Evolutionary conservation across 2,329 filamentous ascomycete genomes (phyloP).

Genomic region (Pseudogymnoascus sp.): DNA sequence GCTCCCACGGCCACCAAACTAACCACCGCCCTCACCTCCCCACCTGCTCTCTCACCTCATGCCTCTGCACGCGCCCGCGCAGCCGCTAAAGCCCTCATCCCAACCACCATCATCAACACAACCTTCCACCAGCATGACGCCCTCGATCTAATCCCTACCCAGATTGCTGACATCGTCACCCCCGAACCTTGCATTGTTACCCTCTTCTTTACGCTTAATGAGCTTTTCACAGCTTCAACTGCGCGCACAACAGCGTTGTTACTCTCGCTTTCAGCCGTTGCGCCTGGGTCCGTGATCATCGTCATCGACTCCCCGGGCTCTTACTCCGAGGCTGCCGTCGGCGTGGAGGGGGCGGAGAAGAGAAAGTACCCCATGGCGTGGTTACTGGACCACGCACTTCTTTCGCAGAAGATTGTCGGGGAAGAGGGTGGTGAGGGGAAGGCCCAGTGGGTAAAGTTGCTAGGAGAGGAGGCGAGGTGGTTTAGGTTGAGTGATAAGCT

Average conservation of each 20-base stretch:
- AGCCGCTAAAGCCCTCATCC: slow-evolving; percentile 39
- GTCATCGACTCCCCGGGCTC: slow-evolving; percentile 90
- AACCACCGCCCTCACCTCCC: slow-evolving; percentile 44
- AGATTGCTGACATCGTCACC: slow-evolving; percentile 26
- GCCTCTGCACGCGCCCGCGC: slow-evolving; percentile 41
- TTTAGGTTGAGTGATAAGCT: slow-evolving; percentile 64
- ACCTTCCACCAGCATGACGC: slow-evolving; percentile 43
- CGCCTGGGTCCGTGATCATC: slow-evolving; percentile 59
- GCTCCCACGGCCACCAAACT: slow-evolving; percentile 52
- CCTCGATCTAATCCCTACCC: slow-evolving; percentile 34
- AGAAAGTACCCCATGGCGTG: slow-evolving; percentile 87
- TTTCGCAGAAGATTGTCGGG: slow-evolving; percentile 38
- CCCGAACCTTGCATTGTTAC: slow-evolving; percentile 55
- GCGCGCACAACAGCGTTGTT: slow-evolving; percentile 71
- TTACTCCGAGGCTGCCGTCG: slow-evolving; percentile 75
- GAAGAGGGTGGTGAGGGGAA: slow-evolving; percentile 18
- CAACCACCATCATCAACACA: slow-evolving; percentile 32
- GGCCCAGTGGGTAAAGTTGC: slow-evolving; percentile 63
- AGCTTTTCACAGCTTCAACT: slow-evolving; percentile 73
- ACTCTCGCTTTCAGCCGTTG: slow-evolving; percentile 54
- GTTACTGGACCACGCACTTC: slow-evolving; percentile 75
- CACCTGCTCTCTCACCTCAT: slow-evolving; percentile 45
- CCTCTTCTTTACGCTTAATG: slow-evolving; percentile 89
- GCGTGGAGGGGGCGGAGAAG: slow-evolving; percentile 35
- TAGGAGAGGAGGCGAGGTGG: slow-evolving; percentile 74